Base-by-base conservation (phyloP, 2,329 filamentous ascomycete species). In the Ophiocordyceps camponoti-rufipedis region DNA sequence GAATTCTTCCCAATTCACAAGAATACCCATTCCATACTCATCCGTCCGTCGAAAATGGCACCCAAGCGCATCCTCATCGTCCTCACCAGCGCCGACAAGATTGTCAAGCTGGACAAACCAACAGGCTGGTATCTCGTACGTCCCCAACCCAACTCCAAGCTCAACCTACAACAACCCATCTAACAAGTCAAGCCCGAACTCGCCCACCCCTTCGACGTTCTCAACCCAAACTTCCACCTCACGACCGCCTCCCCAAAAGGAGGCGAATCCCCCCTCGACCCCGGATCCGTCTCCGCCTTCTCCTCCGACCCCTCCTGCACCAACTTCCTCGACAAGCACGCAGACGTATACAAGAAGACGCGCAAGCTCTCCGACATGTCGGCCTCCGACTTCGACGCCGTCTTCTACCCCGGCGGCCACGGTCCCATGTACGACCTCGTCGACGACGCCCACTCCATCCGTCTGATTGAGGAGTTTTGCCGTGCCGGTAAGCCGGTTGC, bases 101-200 rank as follows among this genome's bases (percentile, higher is more conserved):
- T 75, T 53, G 50, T 49, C 46, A 57, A 63, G 52, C 65, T 68
- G 41, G 66, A 66, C 54, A 65, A 66, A 54, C 70, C 71, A 10
- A 84, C 80, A 0, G 82, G 82, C 51, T 85, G 81, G 81, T 85
- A 75, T 56, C 64, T 85, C 54, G 76, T 80, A 64, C 28, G 41
- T 18, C 12, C 28, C 28, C 41, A 29, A 14, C 8, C 19, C 18
- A n/a, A n/a, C 19, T 23, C 28, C 41, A 5, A 28, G 13, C 28
- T 31, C 9, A 42, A 11, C 23, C n/a, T 9, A 13, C 31, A 12
- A 31, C 5, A 2, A 19, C 18, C 39, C n/a, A n/a, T n/a, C n/a
- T n/a, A n/a, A n/a, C n/a, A n/a, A n/a, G n/a, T n/a, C n/a, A 19
- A 74, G 71, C 68, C 72, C 47, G 79, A 82, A 56, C 66, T 82